phyloP scores from a whole-genome alignment of 768 basidiomycete genomes.

The Naganishia kalamii region DNA sequence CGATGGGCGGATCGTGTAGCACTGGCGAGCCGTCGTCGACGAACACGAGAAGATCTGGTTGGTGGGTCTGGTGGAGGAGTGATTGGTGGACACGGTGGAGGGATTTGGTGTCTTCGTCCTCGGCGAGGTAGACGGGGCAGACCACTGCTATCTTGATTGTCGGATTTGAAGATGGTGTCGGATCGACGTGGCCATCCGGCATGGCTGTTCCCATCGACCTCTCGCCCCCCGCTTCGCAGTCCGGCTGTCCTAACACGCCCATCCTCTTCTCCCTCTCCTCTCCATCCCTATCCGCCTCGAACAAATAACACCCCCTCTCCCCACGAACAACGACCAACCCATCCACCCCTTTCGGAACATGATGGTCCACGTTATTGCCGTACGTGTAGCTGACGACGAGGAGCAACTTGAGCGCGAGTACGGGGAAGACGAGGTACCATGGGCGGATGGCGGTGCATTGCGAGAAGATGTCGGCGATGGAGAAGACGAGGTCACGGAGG shows the following conservation, averaged over 20 bases:
- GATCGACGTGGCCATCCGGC: too few species aligned
- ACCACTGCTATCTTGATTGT: neutral
- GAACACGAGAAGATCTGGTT: neutral
- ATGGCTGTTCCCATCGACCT: too few species aligned
- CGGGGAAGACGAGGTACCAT: neutral
- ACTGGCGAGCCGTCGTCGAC: neutral
- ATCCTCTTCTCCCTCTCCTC: conserved; percentile 2
- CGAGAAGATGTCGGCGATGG: neutral
- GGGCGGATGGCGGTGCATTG: neutral
- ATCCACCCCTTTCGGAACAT: neutral
- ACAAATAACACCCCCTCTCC: neutral
- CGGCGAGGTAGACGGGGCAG: neutral
- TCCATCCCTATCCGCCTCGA: neutral
- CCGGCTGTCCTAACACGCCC: neutral
- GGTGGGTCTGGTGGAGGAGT: neutral
- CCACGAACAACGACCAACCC: neutral
- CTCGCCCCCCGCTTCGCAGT: too few species aligned
- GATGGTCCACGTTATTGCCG: neutral
- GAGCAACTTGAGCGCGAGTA: neutral
- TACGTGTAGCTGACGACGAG: neutral
- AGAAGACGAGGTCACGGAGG: neutral
- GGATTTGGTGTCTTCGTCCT: neutral
- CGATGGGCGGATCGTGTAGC: neutral
- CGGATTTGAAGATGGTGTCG: neutral
- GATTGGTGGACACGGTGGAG: neutral